Percentiles rank a stretch among this genome's conserved stretches.
phyloP scores from a whole-genome alignment of 192 early-diverging fungal genomes.

The Geosiphon pyriformis region DNA sequence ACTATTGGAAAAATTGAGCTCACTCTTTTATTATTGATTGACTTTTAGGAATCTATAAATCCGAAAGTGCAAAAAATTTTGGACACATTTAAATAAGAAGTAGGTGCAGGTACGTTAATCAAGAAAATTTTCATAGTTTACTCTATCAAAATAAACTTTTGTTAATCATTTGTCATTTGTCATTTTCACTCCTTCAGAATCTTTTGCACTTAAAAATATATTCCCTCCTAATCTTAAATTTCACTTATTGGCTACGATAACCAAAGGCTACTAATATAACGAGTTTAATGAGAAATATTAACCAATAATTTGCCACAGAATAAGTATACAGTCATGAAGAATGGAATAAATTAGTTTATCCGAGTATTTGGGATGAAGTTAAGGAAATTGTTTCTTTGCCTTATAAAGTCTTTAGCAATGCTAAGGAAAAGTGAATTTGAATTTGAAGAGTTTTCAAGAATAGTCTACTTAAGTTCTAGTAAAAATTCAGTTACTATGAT shows the following conservation, averaged over 20 bases:
- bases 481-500: no score
- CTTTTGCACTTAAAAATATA: conserved; percentile 43
- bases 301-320: conserved; percentile 48
- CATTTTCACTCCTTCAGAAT: conserved; percentile 27
- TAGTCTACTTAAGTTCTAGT: no score
- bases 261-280: conserved; percentile 29
- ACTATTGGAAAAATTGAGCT: background rate
- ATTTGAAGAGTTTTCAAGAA: no score
- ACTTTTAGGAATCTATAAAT: conserved; percentile 27
- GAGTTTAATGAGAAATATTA: conserved; percentile 39
- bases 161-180: background rate
- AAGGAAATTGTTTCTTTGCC: no score
- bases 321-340: conserved; percentile 43
- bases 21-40: background rate
- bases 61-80: conserved; percentile 29
- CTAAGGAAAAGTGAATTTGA: no score
- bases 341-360: no score
- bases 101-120: conserved; percentile 27
- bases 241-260: conserved; percentile 28
- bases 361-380: no score
- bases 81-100: conserved; percentile 27
- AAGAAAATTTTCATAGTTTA: background rate
- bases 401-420: no score
- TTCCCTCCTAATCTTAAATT: conserved; percentile 42
- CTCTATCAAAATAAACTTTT: background rate